phyloP scores from a whole-genome alignment of 2,329 filamentous ascomycete species.

The Diaporthe helianthi region DNA sequence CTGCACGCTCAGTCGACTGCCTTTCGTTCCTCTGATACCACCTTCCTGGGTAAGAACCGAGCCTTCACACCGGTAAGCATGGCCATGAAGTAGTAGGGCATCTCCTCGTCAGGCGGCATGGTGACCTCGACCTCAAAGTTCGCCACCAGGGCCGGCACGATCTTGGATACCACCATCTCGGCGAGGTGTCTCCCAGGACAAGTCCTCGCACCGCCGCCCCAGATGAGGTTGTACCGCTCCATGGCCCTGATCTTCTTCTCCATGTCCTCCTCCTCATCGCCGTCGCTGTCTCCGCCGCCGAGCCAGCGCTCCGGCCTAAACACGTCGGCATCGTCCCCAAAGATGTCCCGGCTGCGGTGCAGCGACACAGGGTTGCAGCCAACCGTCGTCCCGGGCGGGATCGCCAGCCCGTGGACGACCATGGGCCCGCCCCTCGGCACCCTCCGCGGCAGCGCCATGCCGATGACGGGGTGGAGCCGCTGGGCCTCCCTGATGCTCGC shows the following conservation, averaged over 20 bases:
- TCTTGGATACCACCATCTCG: constrained; percentile 56
- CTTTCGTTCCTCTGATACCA: neutral
- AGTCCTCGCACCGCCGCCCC: constrained; percentile 58
- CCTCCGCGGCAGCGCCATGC: constrained; percentile 57
- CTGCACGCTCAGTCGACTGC: neutral
- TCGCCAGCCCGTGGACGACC: constrained; percentile 46
- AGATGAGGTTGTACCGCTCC: constrained; percentile 57
- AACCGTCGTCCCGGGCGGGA: constrained; percentile 56
- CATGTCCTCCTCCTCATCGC: neutral
- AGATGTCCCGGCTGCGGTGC: constrained; percentile 57
- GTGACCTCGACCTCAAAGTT: constrained; percentile 53
- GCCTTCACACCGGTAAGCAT: constrained; percentile 57
- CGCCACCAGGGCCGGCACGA: constrained; percentile 49
- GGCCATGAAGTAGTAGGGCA: constrained; percentile 58
- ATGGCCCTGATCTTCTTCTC: constrained; percentile 46
- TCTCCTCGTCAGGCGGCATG: constrained; percentile 48
- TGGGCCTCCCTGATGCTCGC: constrained; percentile 60
- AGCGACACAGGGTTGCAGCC: constrained; percentile 59
- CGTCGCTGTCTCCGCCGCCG: neutral
- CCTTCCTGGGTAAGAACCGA: constrained; percentile 44
- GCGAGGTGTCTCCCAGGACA: constrained; percentile 60
- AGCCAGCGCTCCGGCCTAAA: constrained; percentile 60
- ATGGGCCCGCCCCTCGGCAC: constrained; percentile 50
- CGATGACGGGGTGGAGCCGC: constrained; percentile 57
- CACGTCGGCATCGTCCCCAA: constrained; percentile 52